Base-by-base conservation (phyloP, 2,329 filamentous ascomycete genomes). In the Phyllosticta ampelicida region DNA sequence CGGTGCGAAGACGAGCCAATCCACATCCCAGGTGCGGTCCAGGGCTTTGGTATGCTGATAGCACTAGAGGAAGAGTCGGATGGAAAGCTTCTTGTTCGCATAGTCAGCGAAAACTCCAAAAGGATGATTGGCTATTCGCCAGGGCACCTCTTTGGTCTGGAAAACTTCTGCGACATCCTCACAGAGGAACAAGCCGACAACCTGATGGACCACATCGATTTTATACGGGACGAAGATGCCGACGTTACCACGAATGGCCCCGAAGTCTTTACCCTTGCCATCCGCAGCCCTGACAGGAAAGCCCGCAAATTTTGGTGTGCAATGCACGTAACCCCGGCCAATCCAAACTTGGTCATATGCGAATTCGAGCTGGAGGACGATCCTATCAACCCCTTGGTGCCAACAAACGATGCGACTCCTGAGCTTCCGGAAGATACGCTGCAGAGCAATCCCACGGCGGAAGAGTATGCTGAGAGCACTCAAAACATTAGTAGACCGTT, bases 1-100 rank as follows among this genome's bases (percentile, higher is more conserved):
- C 81, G 84, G 55, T 96, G 90, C 67, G 90, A 96, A 70, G 90
- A 96, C 66, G 90, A 96, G 66, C 90, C 90, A 0, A 95, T 96
- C 23, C 89, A 92, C 63, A 86, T 90, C 1, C 90, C 90, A 0
- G 90, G 90, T 30, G 87, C 88, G 1, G 74, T 91, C 0, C 90
- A 96, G 68, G 79, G 82, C 1, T 96, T 95, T 64, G 90, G 90
- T 1, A 77, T 88, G 3, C 75, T 96, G 21, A 66, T 96, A 29
- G 89, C 86, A 0, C 71, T 96, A 19, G 81, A 85, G 56, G 87
- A 91, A 68, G 84, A 89, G 56, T 68, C 74, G 0, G 84, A 87
- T 44, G 86, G 66, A 9, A 82, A 80, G 48, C 79, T 94, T 10
- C 69, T 82, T 1, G 86, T 91, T 11, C 82, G 87, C 16, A 80